A percentile compares a stretch with the other conserved stretches of the same genome.
phyloP scores from a whole-genome alignment of 345 rosid genomes.

The Populus ilicifolia region DNA sequence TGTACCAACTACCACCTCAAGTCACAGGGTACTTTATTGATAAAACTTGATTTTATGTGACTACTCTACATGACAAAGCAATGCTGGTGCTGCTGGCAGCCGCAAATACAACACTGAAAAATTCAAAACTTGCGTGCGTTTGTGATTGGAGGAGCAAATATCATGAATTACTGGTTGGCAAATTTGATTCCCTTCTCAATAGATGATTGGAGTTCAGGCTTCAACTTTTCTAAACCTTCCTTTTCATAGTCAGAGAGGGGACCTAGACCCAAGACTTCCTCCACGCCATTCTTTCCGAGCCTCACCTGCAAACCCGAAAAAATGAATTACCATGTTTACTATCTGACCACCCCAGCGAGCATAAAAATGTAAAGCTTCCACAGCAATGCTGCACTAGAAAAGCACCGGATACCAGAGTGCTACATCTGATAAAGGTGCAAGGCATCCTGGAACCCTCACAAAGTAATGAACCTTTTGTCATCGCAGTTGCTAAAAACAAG shows the following conservation, averaged over 20 bases:
- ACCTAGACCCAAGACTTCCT: constrained; percentile 73
- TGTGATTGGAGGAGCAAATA: background rate
- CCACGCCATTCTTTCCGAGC: constrained; percentile 78
- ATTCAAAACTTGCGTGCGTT: constrained; percentile 14
- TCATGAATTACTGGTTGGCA: constrained; percentile 31
- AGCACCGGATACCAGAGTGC: background rate
- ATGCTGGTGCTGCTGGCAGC: constrained; percentile 27
- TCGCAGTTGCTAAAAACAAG: background rate
- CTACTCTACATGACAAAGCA: constrained; percentile 19
- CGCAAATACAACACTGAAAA: constrained; percentile 20
- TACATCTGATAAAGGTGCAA: background rate
- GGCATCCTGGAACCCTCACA: background rate
- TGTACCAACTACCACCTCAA: background rate
- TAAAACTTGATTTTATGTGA: constrained; percentile 2
- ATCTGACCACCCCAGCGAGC: background rate
- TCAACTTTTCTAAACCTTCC: constrained; percentile 61
- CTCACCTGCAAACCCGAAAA: constrained; percentile 47
- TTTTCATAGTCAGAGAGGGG: constrained; percentile 66
- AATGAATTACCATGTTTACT: background rate
- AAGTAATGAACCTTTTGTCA: background rate
- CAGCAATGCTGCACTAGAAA: background rate
- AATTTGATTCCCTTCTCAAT: constrained; percentile 78
- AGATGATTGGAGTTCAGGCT: constrained; percentile 63
- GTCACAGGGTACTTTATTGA: constrained; percentile 24
- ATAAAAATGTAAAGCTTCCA: background rate